Base-by-base conservation (phyloP, 2,329 filamentous ascomycete genomes). In the Colletotrichum sp. region DNA sequence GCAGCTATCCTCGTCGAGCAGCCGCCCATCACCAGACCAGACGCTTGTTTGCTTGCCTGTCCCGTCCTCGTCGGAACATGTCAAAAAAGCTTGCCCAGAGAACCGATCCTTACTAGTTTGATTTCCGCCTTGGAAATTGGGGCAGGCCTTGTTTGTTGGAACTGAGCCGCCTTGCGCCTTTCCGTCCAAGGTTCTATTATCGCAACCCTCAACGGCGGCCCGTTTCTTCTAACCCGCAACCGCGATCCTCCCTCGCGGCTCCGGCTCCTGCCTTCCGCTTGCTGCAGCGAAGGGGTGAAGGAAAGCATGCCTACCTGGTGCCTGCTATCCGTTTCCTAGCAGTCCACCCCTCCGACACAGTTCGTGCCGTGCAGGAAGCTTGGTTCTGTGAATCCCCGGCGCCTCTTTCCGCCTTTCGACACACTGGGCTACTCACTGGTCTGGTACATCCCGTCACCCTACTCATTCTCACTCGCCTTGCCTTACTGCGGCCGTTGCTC, bases 21-120 rank as follows among this genome's bases (percentile, higher is more conserved):
- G 36, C 39, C 39, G 19, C 39, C 39, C 69, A 67, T 57, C 68
- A 63, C 64, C 63, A 63, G 44, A 44, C 25, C 22, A 52, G 44
- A 22, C 44, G n/a, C 44, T 52, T 52, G 44, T 59, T 65, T 63
- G 34, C 32, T 68, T 73, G 70, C 61, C 59, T 75, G 70, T 68
- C 73, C 59, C 59, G 57, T 73, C 44, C 44, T 52, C 57, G 34
- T 68, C 64, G 70, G 73, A 75, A 59, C 73, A 68, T 75, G 64
- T 64, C 70, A 64, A 57, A 25, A 75, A 75, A 72, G 63, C 70
- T 72, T 75, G 52, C 69, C 39, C 39, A 39, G 57, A 59, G 64
- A 64, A 68, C 34, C 73, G 70, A 73, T 64, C 70, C 70, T 72
- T 73, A 75, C 70, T 75, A 73, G 73, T 64, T 60, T 52, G 44